These are phyloP conservation scores for Lipomyces yarrowii DNA, from an alignment of 1,139 yeast genomes.

Conservation along the genomic window DNA sequence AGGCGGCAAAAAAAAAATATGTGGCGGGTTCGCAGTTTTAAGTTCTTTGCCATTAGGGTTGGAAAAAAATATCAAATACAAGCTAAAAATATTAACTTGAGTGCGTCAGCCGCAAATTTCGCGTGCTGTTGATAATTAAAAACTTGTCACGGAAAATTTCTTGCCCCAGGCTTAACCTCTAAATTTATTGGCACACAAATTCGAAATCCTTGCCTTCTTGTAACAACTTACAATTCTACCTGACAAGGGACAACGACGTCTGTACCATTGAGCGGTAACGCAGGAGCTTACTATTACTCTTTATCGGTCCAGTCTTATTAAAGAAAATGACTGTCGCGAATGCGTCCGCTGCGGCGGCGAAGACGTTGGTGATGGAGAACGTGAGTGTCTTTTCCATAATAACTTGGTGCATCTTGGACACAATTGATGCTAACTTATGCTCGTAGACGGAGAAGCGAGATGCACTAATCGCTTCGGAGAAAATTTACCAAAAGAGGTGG, in stretches of 20 bases:
- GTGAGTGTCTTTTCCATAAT: constrained; percentile 35
- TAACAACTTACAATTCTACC: background rate
- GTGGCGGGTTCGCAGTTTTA: background rate
- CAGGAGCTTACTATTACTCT: background rate
- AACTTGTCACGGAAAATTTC: background rate
- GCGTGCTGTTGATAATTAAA: background rate
- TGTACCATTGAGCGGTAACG: background rate
- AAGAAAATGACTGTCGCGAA: constrained; percentile 11
- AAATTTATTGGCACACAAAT: background rate
- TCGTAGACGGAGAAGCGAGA: constrained; percentile 57
- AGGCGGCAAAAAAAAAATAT: background rate
- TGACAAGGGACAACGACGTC: background rate
- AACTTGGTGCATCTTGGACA: background rate
- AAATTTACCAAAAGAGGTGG: constrained; percentile 88
- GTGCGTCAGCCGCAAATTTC: background rate
- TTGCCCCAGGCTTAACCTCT: background rate
- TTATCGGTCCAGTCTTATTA: background rate
- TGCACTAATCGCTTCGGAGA: constrained; percentile 84
- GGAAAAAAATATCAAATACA: background rate
- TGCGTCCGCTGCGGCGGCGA: constrained; percentile 33
- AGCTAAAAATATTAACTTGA: background rate
- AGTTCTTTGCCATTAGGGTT: background rate
- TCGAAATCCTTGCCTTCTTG: background rate
- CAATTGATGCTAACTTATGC: constrained; percentile 1
- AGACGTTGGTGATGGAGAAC: constrained; percentile 48